phyloP scores from a whole-genome alignment of 176 grass and related monocot genomes.

The Eragrostis curvula region DNA sequence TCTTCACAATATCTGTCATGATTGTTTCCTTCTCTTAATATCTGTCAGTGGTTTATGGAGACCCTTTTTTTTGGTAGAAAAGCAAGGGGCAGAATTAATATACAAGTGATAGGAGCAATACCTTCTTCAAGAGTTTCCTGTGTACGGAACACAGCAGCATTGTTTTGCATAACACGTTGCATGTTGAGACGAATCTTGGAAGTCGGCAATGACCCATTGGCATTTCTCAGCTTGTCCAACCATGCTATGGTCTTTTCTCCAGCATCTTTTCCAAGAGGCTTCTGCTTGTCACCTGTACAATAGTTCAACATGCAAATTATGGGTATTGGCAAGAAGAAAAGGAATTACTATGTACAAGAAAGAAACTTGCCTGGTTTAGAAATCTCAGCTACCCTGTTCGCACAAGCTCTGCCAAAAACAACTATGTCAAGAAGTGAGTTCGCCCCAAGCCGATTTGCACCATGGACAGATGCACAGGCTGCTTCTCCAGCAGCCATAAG shows the following conservation, averaged over 20 bases:
- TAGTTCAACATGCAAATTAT: constrained; percentile 35
- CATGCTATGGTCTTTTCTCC: constrained; percentile 79
- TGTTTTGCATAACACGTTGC: constrained; percentile 90
- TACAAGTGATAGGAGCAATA: constrained; percentile 19
- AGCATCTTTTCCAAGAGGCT: constrained; percentile 62
- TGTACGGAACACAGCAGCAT: constrained; percentile 83
- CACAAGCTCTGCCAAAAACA: constrained; percentile 88
- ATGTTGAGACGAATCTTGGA: constrained; percentile 81
- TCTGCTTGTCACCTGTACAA: constrained; percentile 64
- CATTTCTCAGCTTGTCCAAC: constrained; percentile 76
- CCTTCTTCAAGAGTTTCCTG: constrained; percentile 88
- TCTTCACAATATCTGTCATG: neutral
- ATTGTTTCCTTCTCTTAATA: neutral
- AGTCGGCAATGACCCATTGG: constrained; percentile 71
- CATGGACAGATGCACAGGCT: constrained; percentile 86
- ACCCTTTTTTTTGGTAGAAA: neutral
- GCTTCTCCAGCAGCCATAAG: constrained; percentile 81
- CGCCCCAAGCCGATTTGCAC: constrained; percentile 76
- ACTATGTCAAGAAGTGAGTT: constrained; percentile 88
- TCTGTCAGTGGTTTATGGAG: neutral
- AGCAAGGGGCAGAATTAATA: too few species aligned
- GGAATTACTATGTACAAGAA: neutral
- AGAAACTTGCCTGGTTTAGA: constrained; percentile 63
- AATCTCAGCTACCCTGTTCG: constrained; percentile 72
- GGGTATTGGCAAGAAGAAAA: constrained; percentile 6